Base-by-base conservation (phyloP, 768 basidiomycete species). In the Pleurotus giganteus region DNA sequence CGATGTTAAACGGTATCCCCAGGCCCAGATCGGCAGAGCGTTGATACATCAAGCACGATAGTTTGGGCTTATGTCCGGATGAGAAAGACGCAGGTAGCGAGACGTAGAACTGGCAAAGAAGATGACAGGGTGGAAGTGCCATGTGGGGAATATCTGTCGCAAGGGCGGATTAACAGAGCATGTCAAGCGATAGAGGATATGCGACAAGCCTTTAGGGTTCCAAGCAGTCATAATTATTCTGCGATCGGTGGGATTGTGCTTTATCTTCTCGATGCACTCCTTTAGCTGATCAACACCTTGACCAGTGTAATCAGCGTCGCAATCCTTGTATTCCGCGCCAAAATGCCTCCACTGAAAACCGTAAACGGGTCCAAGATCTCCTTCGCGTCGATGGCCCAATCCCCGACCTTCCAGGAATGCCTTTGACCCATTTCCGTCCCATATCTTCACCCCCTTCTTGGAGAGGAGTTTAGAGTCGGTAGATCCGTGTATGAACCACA, bases 21-120 rank as follows among this genome's bases (percentile, higher is more conserved):
- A 99, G 90, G 1, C 96, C 96, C 6, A 98, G 82, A 67, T 99
- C 96, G 15, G 95, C 95, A 11, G 96, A 98, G 44, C 97, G 91
- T 66, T 98, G 96, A 74, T 88, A 98, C 94, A 98, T 94, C 42
- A 96, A 79, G 69, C 95, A 98, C 7, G 93, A 95, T 15, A 98
- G 86, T 54, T 81, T 82, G 7, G 87, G 88, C 60, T 83, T 86
- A 15, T 74, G 66, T 1, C 69, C 62, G 1, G 83, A 77, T 15
- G 76, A 31, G 7, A 57, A 51, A 27, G 27, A 63, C 3, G 84
- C 71, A 0, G 96, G 90, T 31, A 96, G 85, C 65, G 93, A 89
- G 31, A 99, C 96, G 75, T 93, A 98, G 79, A 99, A 99, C 67
- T 99, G 97, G 73, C 94, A 98, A 71, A 98, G 88, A 85, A 98